Base-by-base conservation (phyloP, 1,284 basidiomycete genomes). In the Coriolopsis trogii region DNA sequence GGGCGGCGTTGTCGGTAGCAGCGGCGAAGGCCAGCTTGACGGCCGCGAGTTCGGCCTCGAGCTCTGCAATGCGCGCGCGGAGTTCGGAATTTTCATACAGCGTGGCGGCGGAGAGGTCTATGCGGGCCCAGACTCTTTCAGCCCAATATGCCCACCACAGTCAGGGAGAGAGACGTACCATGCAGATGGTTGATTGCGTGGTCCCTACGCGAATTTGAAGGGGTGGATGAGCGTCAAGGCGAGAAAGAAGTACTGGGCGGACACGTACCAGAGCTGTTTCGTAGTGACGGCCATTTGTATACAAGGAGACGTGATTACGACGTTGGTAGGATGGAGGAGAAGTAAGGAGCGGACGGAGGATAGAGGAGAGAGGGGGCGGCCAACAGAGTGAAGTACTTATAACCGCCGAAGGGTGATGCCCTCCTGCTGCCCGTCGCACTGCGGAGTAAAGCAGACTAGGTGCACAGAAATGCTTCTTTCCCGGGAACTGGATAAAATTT, bases 1-100 rank as follows among this genome's bases (percentile, higher is more conserved):
- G 78, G 51, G 86, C 82, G 25, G 78, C 77, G 25, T 75, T 71
- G 47, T 87, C 84, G 43, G 83, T 69, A 21, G 78, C 76, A 34
- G 74, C 75, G 16, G 81, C 71, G 61, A 87, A 84, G 25, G 84
- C 85, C 62, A 82, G 78, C 68, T 87, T 87, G 84, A 84, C 87
- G 25, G 85, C 78, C 23, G 74, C 71, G 23, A 89, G 70, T 68
- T 90, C 87, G 31, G 82, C 68, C 66, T 89, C 85, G 47, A 91
- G 75, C 58, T 88, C 84, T 34, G 77, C 72, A 45, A 88, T 76
- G 55, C 81, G 79, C 43, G 70, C 73, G 66, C 85, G 81, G 12
- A 90, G 73, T 56, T 84, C 80, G 26, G 72, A 62, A 62, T 89
- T 87, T 49, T 81, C 79, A 61, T 83, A 79, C 59, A 86, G 65